A percentile compares a stretch with the other conserved stretches of the same genome.
Evolutionary conservation across 2,329 filamentous ascomycete genomes (phyloP).

Genomic region (Diaporthe vaccinii): DNA sequence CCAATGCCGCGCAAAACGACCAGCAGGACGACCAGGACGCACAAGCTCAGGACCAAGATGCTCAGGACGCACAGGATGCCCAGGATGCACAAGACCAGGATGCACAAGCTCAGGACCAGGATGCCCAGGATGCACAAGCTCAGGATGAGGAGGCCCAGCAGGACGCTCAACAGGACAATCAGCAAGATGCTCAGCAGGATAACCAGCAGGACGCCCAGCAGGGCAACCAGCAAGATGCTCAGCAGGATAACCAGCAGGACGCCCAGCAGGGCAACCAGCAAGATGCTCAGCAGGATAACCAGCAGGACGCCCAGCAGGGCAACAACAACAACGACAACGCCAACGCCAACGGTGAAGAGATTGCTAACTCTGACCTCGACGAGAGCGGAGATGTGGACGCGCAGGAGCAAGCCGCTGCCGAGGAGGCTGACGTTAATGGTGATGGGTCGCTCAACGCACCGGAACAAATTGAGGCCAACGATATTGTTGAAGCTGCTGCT

Average conservation of each 20-base stretch:
- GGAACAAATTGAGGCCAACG: neutral
- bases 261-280: neutral
- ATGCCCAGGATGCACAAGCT: neutral
- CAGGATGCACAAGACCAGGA: neutral
- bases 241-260: conserved; percentile 46
- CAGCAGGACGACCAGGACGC: neutral
- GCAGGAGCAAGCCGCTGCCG: conserved; percentile 8
- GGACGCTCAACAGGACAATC: neutral
- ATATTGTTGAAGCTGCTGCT: conserved; percentile 10
- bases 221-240: neutral
- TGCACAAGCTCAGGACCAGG: neutral
- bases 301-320: neutral
- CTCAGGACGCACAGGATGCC: neutral
- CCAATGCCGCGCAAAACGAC: neutral
- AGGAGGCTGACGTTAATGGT: conserved; percentile 9
- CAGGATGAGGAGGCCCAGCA: neutral
- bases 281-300: neutral
- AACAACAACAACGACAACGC: neutral
- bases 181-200: neutral
- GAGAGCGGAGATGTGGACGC: conserved; percentile 13
- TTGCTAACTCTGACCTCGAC: neutral
- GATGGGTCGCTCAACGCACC: conserved; percentile 11
- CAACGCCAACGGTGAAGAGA: neutral
- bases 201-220: neutral
- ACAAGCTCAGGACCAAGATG: neutral